A percentile compares a stretch with the other conserved stretches of the same genome.
phyloP scores from a whole-genome alignment of 352 stramenopile genomes.

The Phytopythium sindhum region DNA sequence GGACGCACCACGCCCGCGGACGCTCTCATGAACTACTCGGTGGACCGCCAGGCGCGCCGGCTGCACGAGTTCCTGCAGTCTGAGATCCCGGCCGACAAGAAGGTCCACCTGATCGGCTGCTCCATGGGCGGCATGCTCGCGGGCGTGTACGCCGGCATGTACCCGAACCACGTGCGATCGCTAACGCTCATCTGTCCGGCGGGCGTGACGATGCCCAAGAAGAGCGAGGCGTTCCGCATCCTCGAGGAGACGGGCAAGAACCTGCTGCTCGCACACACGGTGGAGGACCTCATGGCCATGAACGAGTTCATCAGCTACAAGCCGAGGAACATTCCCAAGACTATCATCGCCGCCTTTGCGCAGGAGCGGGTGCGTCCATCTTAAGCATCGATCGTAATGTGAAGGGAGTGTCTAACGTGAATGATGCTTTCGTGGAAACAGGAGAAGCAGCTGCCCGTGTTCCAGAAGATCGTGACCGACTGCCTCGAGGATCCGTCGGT shows the following conservation, averaged over 20 bases:
- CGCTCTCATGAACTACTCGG: constrained; percentile 39
- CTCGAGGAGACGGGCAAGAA: constrained; percentile 64
- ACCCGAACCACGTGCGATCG: constrained; percentile 49
- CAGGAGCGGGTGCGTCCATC: constrained; percentile 28
- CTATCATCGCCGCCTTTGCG: constrained; percentile 30
- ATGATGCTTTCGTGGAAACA: not conserved
- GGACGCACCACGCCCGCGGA: constrained; percentile 54
- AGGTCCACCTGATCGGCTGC: constrained; percentile 70
- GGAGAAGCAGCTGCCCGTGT: constrained; percentile 41
- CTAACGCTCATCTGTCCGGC: constrained; percentile 75
- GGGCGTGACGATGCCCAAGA: constrained; percentile 62
- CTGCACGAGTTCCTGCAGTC: constrained; percentile 59
- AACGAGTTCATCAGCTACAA: constrained; percentile 37
- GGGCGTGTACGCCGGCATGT: constrained; percentile 61
- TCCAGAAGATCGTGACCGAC: constrained; percentile 60
- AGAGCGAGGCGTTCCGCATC: constrained; percentile 52
- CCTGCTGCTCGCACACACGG: constrained; percentile 52
- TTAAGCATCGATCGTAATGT: not conserved
- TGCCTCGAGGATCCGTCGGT: constrained; percentile 49
- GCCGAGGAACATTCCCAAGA: constrained; percentile 26
- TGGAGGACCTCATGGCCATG: constrained; percentile 61
- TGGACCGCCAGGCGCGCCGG: constrained; percentile 45
- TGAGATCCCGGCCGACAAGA: constrained; percentile 39
- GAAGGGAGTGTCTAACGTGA: not conserved
- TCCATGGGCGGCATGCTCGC: constrained; percentile 79